These are phyloP conservation scores for Thielaviopsis musarum DNA, from an alignment of 2,329 filamentous ascomycete species.

Conservation along the genomic window DNA sequence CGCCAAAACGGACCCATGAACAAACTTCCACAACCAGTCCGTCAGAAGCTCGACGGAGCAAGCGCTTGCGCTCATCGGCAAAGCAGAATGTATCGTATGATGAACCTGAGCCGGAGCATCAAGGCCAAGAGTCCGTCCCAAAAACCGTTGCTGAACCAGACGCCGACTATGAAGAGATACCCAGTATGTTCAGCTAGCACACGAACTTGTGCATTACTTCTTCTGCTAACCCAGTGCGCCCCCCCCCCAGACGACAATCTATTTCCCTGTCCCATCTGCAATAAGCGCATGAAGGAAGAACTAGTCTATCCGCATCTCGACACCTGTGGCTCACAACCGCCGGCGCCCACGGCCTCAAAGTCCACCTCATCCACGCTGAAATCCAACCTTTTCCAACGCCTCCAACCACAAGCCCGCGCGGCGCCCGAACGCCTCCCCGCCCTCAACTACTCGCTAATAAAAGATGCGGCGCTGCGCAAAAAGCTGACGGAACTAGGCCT, in stretches of 20 bases:
- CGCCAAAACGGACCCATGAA: slow-evolving; percentile 37
- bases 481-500: slow-evolving; percentile 73
- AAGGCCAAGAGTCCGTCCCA: neutral
- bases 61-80: slow-evolving; percentile 36
- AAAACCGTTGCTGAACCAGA: slow-evolving; percentile 4
- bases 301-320: slow-evolving; percentile 72
- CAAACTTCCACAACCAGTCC: slow-evolving; percentile 17
- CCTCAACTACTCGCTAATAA: slow-evolving; percentile 76
- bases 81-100: neutral
- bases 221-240: slow-evolving; percentile 11
- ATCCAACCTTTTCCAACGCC: slow-evolving; percentile 14
- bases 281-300: slow-evolving; percentile 59
- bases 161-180: slow-evolving; percentile 19
- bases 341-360: slow-evolving; percentile 4
- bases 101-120: neutral
- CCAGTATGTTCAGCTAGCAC: slow-evolving; percentile 15
- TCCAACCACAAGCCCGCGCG: slow-evolving; percentile 18
- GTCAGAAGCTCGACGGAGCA: slow-evolving; percentile 22
- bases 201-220: neutral
- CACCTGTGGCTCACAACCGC: slow-evolving; percentile 31
- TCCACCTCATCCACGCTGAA: neutral
- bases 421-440: slow-evolving; percentile 50
- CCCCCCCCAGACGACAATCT: slow-evolving; percentile 48
- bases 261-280: slow-evolving; percentile 72
- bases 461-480: slow-evolving; percentile 58